phyloP scores from a whole-genome alignment of 2,329 filamentous ascomycete genomes.

The Fusarium miscanthi region DNA sequence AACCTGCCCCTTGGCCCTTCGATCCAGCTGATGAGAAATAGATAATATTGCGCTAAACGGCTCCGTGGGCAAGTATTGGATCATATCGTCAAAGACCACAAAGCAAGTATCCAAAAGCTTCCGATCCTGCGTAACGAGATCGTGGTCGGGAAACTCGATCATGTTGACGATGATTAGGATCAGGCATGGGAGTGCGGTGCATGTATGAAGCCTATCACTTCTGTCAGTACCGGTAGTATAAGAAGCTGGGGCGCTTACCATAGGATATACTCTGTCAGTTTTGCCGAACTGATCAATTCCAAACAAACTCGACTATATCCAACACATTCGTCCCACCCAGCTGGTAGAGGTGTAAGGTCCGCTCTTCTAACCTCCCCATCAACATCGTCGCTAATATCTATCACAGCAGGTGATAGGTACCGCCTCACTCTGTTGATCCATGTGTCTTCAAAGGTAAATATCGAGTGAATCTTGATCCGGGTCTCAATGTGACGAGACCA shows the following conservation, averaged over 20 bases:
- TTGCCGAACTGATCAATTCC: conserved; percentile 1
- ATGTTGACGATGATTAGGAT: conserved; percentile 37
- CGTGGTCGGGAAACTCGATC: conserved; percentile 34
- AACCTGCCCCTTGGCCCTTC: conserved; percentile 29
- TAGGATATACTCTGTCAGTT: conserved; percentile 25
- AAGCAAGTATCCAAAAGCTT: conserved; percentile 17
- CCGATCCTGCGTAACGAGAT: not conserved
- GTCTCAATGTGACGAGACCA: conserved; percentile 36
- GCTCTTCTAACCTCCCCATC: conserved; percentile 23
- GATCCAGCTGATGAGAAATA: conserved; percentile 26
- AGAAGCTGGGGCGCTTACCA: too few species aligned
- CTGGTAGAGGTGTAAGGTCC: conserved; percentile 25
- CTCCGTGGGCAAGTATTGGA: not conserved
- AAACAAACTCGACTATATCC: conserved; percentile 21
- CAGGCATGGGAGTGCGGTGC: conserved; percentile 27
- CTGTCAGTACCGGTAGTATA: too few species aligned
- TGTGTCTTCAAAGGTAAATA: conserved; percentile 34
- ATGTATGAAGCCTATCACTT: conserved; percentile 27
- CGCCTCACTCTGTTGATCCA: conserved; percentile 31
- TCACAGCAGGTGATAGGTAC: conserved; percentile 27
- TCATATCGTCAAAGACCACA: not conserved
- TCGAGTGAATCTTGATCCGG: conserved; percentile 21
- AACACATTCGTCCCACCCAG: conserved; percentile 34
- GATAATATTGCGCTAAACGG: conserved; percentile 14
- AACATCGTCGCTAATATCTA: conserved; percentile 23